A percentile compares a stretch with the other conserved stretches of the same genome.
These are phyloP conservation scores for Thielaviopsis populi DNA, from an alignment of 2,329 filamentous ascomycete genomes.

Conservation along the genomic window DNA sequence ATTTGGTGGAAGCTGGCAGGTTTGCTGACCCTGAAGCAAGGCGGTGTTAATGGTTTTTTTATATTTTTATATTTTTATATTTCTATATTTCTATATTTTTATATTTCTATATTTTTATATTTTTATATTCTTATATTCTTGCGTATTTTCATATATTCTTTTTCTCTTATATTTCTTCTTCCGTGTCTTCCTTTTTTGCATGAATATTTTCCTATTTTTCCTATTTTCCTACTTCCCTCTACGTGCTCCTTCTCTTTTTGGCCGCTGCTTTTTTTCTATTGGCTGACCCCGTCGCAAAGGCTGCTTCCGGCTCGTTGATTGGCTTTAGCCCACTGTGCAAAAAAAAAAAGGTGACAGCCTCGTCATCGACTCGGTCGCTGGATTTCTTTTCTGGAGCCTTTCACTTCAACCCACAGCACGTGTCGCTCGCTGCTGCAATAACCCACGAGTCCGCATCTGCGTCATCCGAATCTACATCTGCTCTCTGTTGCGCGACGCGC, in stretches of 20 bases:
- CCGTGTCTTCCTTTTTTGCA: not conserved
- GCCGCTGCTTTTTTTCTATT: not conserved
- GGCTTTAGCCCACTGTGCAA: not conserved
- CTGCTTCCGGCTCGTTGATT: not conserved
- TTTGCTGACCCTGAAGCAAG: no score
- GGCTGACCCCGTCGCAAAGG: not conserved
- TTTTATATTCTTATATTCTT: not conserved
- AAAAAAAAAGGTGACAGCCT: conserved; percentile 2
- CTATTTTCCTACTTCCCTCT: not conserved
- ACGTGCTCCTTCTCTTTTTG: not conserved
- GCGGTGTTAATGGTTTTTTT: not conserved
- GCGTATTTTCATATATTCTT: no score
- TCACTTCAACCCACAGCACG: not conserved
- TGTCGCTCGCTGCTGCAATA: not conserved
- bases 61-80: no score
- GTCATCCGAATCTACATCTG: not conserved
- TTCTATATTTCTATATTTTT: not conserved
- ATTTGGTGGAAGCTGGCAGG: not conserved
- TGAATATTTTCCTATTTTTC: not conserved
- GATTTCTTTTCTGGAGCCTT: not conserved
- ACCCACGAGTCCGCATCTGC: not conserved
- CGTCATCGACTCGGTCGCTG: not conserved
- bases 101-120: not conserved
- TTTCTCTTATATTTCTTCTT: not conserved
- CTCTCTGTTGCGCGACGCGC: not conserved